These are phyloP conservation scores for Paraphoma chrysanthemicola DNA, from an alignment of 2,329 filamentous ascomycete species.

Conservation along the genomic window DNA sequence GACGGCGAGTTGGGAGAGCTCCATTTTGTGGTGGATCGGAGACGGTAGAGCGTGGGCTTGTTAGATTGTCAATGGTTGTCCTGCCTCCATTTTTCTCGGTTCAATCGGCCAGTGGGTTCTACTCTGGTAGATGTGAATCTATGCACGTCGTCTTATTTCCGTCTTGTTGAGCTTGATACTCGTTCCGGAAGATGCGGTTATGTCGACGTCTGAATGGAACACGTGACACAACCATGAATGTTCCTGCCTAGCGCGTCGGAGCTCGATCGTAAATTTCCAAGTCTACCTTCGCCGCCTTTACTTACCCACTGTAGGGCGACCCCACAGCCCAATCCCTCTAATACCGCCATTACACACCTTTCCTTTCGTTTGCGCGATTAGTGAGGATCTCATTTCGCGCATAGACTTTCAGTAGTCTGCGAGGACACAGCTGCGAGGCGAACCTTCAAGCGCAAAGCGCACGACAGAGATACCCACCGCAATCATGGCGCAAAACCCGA, in stretches of 20 bases:
- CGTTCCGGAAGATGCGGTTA: no score
- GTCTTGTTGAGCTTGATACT: no score
- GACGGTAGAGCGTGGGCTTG: conserved; percentile 1
- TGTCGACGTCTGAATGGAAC: not conserved
- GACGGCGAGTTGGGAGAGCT: conserved; percentile 63
- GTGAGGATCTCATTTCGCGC: conserved; percentile 6
- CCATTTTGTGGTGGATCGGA: conserved; percentile 21
- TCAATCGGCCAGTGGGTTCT: no score
- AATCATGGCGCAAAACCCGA: conserved; percentile 37
- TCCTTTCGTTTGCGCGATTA: conserved; percentile 13
- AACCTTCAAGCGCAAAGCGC: conserved; percentile 28
- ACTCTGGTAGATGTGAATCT: no score
- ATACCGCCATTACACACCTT: conserved; percentile 10
- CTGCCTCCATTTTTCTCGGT: not conserved
- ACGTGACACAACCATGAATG: not conserved
- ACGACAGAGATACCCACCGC: conserved; percentile 21
- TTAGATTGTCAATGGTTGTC: not conserved
- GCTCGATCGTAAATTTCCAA: conserved; percentile 20
- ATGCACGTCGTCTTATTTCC: no score
- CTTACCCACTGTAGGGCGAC: conserved; percentile 30
- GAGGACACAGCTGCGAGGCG: conserved; percentile 12
- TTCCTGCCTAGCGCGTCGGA: conserved; percentile 3
- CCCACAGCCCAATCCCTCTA: conserved; percentile 24
- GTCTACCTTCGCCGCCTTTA: conserved; percentile 20
- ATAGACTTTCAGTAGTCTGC: conserved; percentile 11